Conservation (phyloP, 345 rosid species). For the Eucalyptus sp. region DNA sequence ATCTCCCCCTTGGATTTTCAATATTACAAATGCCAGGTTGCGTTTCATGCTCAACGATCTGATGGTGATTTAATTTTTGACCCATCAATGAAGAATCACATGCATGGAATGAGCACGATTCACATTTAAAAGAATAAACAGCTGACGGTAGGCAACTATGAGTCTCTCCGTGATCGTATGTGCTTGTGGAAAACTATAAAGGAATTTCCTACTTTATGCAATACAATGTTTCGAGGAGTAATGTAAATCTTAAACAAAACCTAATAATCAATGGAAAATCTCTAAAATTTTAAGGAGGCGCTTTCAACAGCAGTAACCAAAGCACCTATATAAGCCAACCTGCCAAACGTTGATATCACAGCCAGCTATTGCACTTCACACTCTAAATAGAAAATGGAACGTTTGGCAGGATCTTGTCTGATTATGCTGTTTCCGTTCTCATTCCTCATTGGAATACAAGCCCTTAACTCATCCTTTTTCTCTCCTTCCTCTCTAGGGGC, state of each 20-base stretch:
- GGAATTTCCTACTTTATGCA: background rate
- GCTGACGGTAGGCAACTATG: background rate
- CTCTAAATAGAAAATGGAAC: background rate
- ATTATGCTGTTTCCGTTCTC: background rate
- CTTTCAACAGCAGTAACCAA: background rate
- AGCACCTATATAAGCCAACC: background rate
- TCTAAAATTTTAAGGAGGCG: no score
- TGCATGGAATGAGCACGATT: background rate
- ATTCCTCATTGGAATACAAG: background rate
- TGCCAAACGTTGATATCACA: background rate
- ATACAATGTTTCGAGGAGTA: background rate
- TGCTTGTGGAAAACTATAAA: background rate
- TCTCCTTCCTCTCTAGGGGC: background rate
- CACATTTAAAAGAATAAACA: background rate
- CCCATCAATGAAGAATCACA: background rate
- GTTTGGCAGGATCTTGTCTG: background rate
- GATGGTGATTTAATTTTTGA: background rate
- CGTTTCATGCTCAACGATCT: background rate
- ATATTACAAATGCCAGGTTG: background rate
- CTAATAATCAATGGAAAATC: background rate
- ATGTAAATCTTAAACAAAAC: background rate
- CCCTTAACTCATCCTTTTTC: background rate
- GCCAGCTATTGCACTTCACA: background rate
- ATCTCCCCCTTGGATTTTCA: background rate
- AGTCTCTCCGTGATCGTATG: background rate